A percentile compares a stretch with the other conserved stretches of the same genome.
Evolutionary conservation across 176 grass and related monocot species (phyloP).

Genomic region (Otatea glauca): DNA sequence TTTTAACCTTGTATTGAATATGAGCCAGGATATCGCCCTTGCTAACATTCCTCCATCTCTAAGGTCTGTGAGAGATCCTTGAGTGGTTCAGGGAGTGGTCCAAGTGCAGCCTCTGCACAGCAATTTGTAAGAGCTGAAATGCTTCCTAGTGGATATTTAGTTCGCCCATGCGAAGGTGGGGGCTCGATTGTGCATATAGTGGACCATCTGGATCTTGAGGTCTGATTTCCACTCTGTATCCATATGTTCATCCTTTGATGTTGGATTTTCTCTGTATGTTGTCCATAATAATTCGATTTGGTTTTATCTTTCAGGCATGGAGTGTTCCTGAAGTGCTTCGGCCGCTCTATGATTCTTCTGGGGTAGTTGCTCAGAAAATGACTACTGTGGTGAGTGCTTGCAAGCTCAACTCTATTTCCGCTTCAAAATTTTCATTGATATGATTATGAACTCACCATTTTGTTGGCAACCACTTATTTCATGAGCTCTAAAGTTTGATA

Average conservation of each 20-base stretch:
- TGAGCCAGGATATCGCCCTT: neutral
- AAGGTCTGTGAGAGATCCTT: conserved; percentile 97
- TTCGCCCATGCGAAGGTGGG: conserved; percentile 87
- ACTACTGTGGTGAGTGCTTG: conserved; percentile 68
- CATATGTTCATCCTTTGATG: neutral
- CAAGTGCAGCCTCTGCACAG: conserved; percentile 70
- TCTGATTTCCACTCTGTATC: conserved; percentile 19
- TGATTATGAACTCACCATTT: neutral
- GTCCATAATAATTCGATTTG: conserved; percentile 4
- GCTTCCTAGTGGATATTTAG: conserved; percentile 93
- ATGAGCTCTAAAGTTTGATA: conserved; percentile 24
- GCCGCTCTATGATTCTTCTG: conserved; percentile 91
- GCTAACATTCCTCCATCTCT: conserved; percentile 39
- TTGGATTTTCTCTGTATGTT: conserved; percentile 11
- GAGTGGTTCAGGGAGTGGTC: conserved; percentile 84
- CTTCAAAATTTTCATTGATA: neutral
- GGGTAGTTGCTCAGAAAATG: conserved; percentile 95
- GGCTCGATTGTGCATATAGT: conserved; percentile 98
- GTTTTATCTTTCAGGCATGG: conserved; percentile 64
- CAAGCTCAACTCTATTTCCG: neutral
- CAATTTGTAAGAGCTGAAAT: conserved; percentile 98
- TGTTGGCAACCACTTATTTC: neutral
- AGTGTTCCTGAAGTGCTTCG: conserved; percentile 92
- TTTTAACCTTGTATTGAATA: neutral
- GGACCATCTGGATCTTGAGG: conserved; percentile 95